Evolutionary conservation across 208 protist genomes (phyloP).

Genomic region (Phytomonas francai): DNA sequence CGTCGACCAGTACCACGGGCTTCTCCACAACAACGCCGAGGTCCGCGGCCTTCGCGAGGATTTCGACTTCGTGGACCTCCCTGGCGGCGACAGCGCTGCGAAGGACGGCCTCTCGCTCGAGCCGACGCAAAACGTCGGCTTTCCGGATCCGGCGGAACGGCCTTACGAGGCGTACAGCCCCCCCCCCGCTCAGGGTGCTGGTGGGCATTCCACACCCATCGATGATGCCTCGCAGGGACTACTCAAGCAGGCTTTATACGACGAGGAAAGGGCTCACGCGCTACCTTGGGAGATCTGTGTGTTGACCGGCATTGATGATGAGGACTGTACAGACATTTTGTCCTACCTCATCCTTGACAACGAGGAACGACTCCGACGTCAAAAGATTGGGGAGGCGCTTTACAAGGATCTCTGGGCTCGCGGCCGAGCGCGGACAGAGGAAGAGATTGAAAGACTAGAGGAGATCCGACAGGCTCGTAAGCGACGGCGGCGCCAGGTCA

Average conservation of each 20-base stretch:
- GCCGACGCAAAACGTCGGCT: not conserved
- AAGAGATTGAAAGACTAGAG: constrained; percentile 62
- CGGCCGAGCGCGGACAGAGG: constrained; percentile 50
- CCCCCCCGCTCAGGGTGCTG: not conserved
- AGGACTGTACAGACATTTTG: constrained; percentile 61
- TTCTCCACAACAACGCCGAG: constrained; percentile 58
- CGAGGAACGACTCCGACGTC: constrained; percentile 72
- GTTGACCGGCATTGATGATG: constrained; percentile 34
- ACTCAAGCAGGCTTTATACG: constrained; percentile 48
- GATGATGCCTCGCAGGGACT: constrained; percentile 9
- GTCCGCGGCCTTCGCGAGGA: constrained; percentile 52
- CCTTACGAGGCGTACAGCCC: not conserved
- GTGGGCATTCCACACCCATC: not conserved
- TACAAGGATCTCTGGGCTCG: constrained; percentile 68
- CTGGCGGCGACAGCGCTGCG: not conserved
- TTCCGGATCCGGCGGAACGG: not conserved
- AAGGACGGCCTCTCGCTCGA: not conserved
- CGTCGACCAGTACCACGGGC: constrained; percentile 37
- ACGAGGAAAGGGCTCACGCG: constrained; percentile 63
- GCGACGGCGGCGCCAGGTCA: constrained; percentile 31
- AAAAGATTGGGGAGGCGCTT: constrained; percentile 52
- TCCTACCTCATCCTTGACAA: constrained; percentile 76
- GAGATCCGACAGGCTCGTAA: constrained; percentile 29
- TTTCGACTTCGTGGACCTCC: constrained; percentile 53
- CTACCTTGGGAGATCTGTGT: constrained; percentile 84